Conservation (phyloP, 202 grass and related monocot genomes). For the Carex sylvatica region DNA sequence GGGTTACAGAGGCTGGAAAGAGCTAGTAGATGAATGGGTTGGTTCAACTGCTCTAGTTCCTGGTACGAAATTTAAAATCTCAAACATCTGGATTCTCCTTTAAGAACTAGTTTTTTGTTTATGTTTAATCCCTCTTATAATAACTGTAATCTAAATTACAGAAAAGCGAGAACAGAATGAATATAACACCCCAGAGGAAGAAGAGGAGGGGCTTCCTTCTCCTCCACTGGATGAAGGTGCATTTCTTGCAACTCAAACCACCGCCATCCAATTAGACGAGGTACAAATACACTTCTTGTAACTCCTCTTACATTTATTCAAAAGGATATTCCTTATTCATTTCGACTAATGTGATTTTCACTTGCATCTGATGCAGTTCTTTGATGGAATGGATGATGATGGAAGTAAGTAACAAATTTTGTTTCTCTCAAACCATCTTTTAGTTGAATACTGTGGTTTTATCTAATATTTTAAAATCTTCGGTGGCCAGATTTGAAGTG, state of each 20-base stretch:
- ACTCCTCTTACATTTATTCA: background rate
- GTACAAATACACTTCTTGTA: constrained; percentile 32
- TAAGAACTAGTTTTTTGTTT: constrained; percentile 4
- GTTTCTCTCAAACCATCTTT: background rate
- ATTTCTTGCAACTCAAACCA: constrained; percentile 57
- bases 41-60: constrained; percentile 50
- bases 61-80: constrained; percentile 43
- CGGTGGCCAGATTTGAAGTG: constrained; percentile 39
- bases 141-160: constrained; percentile 9
- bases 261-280: constrained; percentile 59
- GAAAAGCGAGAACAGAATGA: constrained; percentile 43
- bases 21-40: constrained; percentile 81
- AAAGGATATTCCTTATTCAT: background rate
- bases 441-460: constrained; percentile 1
- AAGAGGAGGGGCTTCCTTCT: constrained; percentile 51
- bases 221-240: constrained; percentile 64
- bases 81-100: constrained; percentile 7
- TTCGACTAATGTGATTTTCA: constrained; percentile 36
- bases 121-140: background rate
- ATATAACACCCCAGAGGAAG: constrained; percentile 36
- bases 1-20: constrained; percentile 77
- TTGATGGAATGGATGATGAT: constrained; percentile 61
- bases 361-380: constrained; percentile 43
- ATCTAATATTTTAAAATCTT: constrained; percentile 14
- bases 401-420: constrained; percentile 59